phyloP scores from a whole-genome alignment of 2,329 filamentous ascomycete genomes.

The Ophiostoma ulmi region DNA sequence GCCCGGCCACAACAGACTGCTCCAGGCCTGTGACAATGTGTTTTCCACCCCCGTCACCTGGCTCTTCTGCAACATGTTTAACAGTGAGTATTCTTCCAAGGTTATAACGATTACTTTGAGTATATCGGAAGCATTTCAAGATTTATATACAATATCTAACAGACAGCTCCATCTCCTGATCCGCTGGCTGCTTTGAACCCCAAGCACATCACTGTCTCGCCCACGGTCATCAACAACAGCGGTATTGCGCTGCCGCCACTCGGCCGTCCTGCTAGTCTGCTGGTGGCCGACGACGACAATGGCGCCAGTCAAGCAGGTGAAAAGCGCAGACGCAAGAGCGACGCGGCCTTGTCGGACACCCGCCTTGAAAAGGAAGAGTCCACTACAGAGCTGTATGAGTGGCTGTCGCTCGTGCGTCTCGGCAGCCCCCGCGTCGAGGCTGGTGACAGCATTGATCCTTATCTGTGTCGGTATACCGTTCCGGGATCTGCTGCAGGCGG shows the following conservation, averaged over 20 bases:
- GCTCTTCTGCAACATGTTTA: slow-evolving; percentile 64
- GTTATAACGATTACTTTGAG: background rate
- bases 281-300: slow-evolving; percentile 34
- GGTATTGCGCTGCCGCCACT: slow-evolving; percentile 35
- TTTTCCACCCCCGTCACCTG: slow-evolving; percentile 64
- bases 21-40: slow-evolving; percentile 74
- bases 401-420: slow-evolving; percentile 63
- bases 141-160: slow-evolving; percentile 30
- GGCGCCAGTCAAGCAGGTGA: background rate
- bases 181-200: slow-evolving; percentile 46
- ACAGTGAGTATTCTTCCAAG: slow-evolving; percentile 36
- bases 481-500: slow-evolving; percentile 36
- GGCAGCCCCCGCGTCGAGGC: slow-evolving; percentile 57
- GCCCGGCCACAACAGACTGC: slow-evolving; percentile 71
- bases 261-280: slow-evolving; percentile 32
- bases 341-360: slow-evolving; percentile 24
- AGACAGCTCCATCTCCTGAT: slow-evolving; percentile 44
- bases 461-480: slow-evolving; percentile 61
- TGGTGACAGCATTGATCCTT: slow-evolving; percentile 59
- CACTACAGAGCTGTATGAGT: slow-evolving; percentile 64
- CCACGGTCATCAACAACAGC: slow-evolving; percentile 32
- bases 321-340: slow-evolving; percentile 30
- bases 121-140: background rate
- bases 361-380: slow-evolving; percentile 56
- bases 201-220: slow-evolving; percentile 38